Base-by-base conservation (phyloP, 2,329 filamentous ascomycete genomes). In the Eurotiales sp. region DNA sequence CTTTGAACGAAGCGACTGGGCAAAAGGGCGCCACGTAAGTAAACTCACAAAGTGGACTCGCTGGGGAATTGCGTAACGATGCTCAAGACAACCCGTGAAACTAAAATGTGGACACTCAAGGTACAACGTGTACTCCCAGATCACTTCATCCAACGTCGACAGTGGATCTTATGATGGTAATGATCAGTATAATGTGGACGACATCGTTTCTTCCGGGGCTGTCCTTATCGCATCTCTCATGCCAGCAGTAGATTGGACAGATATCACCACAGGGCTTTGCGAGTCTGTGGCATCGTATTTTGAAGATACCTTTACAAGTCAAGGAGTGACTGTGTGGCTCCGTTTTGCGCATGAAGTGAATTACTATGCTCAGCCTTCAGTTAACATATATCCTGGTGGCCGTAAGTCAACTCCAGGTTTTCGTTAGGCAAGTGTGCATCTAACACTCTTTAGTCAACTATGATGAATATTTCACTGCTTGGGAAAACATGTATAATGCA, bases 121-220 rank as follows among this genome's bases (percentile, higher is more conserved):
- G 8, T 50, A 50, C 37, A 50, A 50, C 11, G 47, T 50, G n/a
- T 50, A 50, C n/a, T 50, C 47, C 15, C 47, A 50, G 8, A 30
- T 50, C 29, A 32, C 8, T 2, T 34, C 37, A 4, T 15, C 19
- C 19, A 50, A 50, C 27, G 37, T 50, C 14, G 14, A 50, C 6
- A 42, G 27, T 19, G 39, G 37, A 27, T 50, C 47, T 19, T 50
- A 50, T 12, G 19, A 50, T 21, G 37, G 47, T 19, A 50, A 50
- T 15, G 19, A 43, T 22, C 47, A 50, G 15, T 50, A 50, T 34
- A 37, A 50, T 4, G 40, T 43, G 15, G 27, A 50, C 2, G 47
- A 50, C 12, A 50, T 50, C 14, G 25, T 50, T 17, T 50, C 37
- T 15, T 50, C 47, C 3, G 47, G 47, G 10, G 47, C 47, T 22